Evolutionary conservation across 352 stramenopile species (phyloP), one percentile per base, ranked within the genome.

Genomic region (Phytophthora agathidicida): DNA sequence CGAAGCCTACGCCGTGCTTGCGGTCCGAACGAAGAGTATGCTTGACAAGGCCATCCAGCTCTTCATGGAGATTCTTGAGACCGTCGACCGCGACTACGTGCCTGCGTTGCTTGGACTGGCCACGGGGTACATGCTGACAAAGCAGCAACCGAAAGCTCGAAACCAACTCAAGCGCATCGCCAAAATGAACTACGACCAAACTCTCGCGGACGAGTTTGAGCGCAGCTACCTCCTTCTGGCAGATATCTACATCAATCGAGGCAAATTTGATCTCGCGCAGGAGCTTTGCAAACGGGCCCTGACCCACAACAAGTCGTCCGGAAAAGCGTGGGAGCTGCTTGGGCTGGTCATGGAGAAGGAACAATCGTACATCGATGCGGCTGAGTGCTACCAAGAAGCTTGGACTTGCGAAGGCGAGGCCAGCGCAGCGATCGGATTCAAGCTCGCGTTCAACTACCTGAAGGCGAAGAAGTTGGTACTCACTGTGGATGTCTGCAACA

Each of bases 401-500:
- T 93, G 82, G 83, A 85, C 66, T 31, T 93, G 80, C 46, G 81
- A 91, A 37, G 80, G 80, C 32, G 85, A 97, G 58, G 85, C 88
- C 0, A 96, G 85, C 22, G 91, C 95, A 6, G 77, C 71, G 7
- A 94, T 97, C 41, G 95, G 91, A 20, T 98, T 96, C 68, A 98
- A 98, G 63, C 72, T 98, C 1, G 93, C 91, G 5, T 98, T 98
- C 70, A 98, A 98, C 60, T 98, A 98, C 71, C 77, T 98, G 39
- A 98, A 98, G 70, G 89, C 93, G 26, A 94, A 94, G 58, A 90
- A 92, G 38, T 94, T 84, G 43, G 88, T 98, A 7, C 65, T 88
- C 14, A 82, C 93, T 11, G 96, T 98, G 31, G 92, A 98, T 57
- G 86, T 98, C 7, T 97, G 91, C 62, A 75, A 97, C 65, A 97